Percentiles rank a stretch among this genome's conserved stretches.
phyloP scores from a whole-genome alignment of 306 rosid species.

The Begonia peltatifolia region DNA sequence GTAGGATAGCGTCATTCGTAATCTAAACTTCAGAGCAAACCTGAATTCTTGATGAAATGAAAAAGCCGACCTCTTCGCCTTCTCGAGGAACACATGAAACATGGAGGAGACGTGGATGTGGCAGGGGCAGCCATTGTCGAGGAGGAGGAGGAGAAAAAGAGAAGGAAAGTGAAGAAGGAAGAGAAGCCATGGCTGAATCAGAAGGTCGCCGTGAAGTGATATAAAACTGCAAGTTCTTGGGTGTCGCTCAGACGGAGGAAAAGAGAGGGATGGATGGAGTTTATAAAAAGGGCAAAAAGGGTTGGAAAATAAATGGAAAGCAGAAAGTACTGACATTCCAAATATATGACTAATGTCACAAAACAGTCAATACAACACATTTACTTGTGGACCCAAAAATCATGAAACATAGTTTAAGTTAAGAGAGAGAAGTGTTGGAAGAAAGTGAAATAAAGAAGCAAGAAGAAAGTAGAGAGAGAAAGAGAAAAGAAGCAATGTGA shows the following conservation, averaged over 20 bases:
- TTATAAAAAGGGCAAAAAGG: neutral
- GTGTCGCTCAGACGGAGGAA: no score
- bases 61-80: no score
- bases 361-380: neutral
- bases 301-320: neutral
- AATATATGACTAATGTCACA: neutral
- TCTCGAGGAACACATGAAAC: no score
- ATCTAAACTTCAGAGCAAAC: neutral
- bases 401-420: neutral
- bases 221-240: neutral
- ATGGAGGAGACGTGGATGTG: no score
- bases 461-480: neutral
- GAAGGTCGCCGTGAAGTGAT: neutral
- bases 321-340: slow-evolving; percentile 1
- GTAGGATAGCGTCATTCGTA: neutral
- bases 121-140: no score
- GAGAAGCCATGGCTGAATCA: no score
- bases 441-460: neutral
- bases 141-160: no score
- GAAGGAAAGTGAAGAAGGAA: no score
- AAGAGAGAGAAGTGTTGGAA: neutral
- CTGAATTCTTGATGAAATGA: no score
- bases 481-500: neutral
- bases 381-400: neutral
- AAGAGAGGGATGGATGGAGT: neutral